Percentiles rank a stretch among this genome's conserved stretches.
Conservation (phyloP, 140 eudicot genomes). For the Bidens hawaiensis region DNA sequence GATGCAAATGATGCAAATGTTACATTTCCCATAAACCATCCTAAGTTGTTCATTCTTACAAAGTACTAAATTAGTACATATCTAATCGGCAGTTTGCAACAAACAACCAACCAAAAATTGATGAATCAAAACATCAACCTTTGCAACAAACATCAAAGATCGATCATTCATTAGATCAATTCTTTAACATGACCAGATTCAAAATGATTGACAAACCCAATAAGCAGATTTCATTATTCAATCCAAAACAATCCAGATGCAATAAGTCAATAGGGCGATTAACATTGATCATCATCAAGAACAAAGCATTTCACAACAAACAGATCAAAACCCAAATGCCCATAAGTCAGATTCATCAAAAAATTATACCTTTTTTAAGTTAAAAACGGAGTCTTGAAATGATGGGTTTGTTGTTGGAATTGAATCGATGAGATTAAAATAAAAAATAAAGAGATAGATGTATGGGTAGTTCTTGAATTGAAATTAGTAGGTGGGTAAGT, state of each 20-base stretch:
- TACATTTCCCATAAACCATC: background rate
- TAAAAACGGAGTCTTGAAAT: slow-evolving; percentile 6
- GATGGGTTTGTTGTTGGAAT: slow-evolving; percentile 23
- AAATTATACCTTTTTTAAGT: slow-evolving; percentile 22
- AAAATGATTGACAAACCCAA: too few species aligned
- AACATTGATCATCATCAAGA: slow-evolving; percentile 20
- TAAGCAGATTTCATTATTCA: too few species aligned
- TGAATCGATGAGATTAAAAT: slow-evolving; percentile 18
- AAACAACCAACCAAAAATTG: background rate
- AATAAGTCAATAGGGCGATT: slow-evolving; percentile 10
- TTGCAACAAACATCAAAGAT: background rate
- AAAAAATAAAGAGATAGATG: slow-evolving; percentile 10
- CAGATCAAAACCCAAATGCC: slow-evolving; percentile 23
- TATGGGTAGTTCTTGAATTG: slow-evolving; percentile 4
- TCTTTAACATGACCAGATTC: too few species aligned
- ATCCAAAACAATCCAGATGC: background rate
- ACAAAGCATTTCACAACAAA: background rate
- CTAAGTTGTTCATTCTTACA: background rate
- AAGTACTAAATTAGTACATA: background rate
- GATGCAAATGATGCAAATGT: background rate
- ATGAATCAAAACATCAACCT: slow-evolving; percentile 2
- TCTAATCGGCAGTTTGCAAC: background rate
- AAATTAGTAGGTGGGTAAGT: slow-evolving; percentile 19
- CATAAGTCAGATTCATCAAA: slow-evolving; percentile 3
- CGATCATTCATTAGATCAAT: too few species aligned